These are phyloP conservation scores for Crithidia bombi DNA, from an alignment of 208 protist species.

Conservation along the genomic window DNA sequence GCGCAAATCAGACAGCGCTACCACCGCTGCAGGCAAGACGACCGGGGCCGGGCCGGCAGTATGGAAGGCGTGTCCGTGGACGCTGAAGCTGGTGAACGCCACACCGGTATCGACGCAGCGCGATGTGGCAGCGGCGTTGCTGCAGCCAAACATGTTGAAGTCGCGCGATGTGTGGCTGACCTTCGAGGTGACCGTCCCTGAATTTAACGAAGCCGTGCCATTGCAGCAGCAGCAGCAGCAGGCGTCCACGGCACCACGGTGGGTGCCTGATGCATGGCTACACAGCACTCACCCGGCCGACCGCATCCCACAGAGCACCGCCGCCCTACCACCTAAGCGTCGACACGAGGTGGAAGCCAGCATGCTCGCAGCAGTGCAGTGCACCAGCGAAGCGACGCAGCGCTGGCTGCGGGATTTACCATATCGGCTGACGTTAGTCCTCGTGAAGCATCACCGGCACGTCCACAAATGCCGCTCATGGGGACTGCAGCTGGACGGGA, in stretches of 20 bases:
- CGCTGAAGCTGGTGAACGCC: constrained; percentile 25
- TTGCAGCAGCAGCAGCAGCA: not conserved
- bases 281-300: constrained; percentile 10
- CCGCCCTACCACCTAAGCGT: constrained; percentile 2
- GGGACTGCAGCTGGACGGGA: constrained; percentile 40
- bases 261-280: not conserved
- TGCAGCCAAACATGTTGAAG: constrained; percentile 21
- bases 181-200: constrained; percentile 14
- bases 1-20: not conserved
- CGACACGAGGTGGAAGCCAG: constrained; percentile 1
- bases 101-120: constrained; percentile 26
- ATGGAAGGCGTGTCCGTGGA: constrained; percentile 29
- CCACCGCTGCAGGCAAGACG: not conserved
- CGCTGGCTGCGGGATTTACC: constrained; percentile 43
- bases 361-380: constrained; percentile 22
- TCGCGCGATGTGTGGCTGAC: constrained; percentile 36
- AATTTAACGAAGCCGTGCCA: not conserved
- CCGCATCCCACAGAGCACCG: constrained; percentile 19
- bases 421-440: constrained; percentile 33
- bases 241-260: not conserved
- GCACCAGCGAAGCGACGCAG: constrained; percentile 18
- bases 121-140: constrained; percentile 33
- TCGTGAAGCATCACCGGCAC: constrained; percentile 25
- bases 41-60: not conserved
- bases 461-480: constrained; percentile 34